Conservation (phyloP, 768 basidiomycete genomes). For the Phanerochaete carnosa region DNA sequence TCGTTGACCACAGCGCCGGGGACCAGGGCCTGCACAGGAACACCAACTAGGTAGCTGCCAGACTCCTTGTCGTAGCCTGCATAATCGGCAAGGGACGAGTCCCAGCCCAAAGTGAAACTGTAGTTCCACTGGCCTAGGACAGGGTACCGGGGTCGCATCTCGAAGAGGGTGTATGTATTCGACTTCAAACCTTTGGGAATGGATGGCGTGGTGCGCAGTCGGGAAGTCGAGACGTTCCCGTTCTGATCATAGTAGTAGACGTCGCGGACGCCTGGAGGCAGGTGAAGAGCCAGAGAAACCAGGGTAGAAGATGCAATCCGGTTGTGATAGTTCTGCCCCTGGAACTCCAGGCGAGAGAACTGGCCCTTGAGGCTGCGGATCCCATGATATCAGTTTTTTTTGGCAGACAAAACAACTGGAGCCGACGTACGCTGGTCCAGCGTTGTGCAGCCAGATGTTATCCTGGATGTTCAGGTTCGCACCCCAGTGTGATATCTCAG, state of each 20-base stretch:
- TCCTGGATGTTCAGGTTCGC: slow-evolving; percentile 93
- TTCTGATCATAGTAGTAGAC: slow-evolving; percentile 90
- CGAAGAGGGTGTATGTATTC: slow-evolving; percentile 64
- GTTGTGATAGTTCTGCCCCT: slow-evolving; percentile 69
- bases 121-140: slow-evolving; percentile 98
- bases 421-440: slow-evolving; percentile 76
- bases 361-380: slow-evolving; percentile 84
- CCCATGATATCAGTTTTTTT: neutral
- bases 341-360: slow-evolving; percentile 89
- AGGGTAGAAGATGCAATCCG: slow-evolving; percentile 68
- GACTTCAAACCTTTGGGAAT: slow-evolving; percentile 51
- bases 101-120: slow-evolving; percentile 91
- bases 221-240: slow-evolving; percentile 96
- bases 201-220: slow-evolving; percentile 67
- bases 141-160: slow-evolving; percentile 88
- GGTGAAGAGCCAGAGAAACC: slow-evolving; percentile 67
- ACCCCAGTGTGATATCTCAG: slow-evolving; percentile 98
- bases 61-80: slow-evolving; percentile 59
- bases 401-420: neutral
- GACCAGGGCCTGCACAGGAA: slow-evolving; percentile 84
- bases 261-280: slow-evolving; percentile 79
- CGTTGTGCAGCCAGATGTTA: slow-evolving; percentile 80
- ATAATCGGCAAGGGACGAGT: slow-evolving; percentile 77
- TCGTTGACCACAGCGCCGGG: slow-evolving; percentile 79
- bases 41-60: slow-evolving; percentile 67